Base-by-base conservation (phyloP, 176 grass and related monocot genomes). In the Eragrostis nindensis region DNA sequence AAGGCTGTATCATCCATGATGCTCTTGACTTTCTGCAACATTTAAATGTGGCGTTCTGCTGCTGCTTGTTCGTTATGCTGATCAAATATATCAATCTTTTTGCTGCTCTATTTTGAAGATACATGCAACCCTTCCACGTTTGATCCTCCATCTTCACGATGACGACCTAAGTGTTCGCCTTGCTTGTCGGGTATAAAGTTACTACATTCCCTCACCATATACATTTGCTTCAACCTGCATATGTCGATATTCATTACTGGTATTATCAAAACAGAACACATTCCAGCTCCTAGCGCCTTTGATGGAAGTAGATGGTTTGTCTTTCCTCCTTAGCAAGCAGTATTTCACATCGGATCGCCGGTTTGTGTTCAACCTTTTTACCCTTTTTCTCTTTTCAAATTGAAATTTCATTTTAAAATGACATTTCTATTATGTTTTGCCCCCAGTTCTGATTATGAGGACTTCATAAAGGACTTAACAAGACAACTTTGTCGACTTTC, bases 391-490 rank as follows among this genome's bases (percentile, higher is more conserved):
- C 57, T 61, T 59, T 59, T 27, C 11, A 13, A 11, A 61, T 5
- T 61, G 10, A 61, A 61, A 83, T 80, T 85, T 88, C 62, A 69
- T 39, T 73, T 82, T 27, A 43, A 8, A 73, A 42, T 86, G 68
- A 68, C 67, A 64, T 60, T 78, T 72, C 18, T 46, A 75, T 41
- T 83, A 68, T 71, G 13, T 16, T 75, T 24, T 90, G 29, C 2
- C 49, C 43, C 41, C 73, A 98, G 95, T 74, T 87, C 90, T 14
- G 92, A 98, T 56, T 95, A 98, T 66, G 88, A 95, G 81, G 92
- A 95, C 84, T 98, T 98, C 85, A 92, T 95, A 78, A 94, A 82
- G 74, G 95, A 98, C 84, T 76, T 98, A 66, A 82, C 95, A 64
- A 88, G 90, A 74, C 90, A 93, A 86, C 75, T 93, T 32, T 94